Base-by-base conservation (phyloP, 2,329 filamentous ascomycete genomes). In the Clonostachys sp. region DNA sequence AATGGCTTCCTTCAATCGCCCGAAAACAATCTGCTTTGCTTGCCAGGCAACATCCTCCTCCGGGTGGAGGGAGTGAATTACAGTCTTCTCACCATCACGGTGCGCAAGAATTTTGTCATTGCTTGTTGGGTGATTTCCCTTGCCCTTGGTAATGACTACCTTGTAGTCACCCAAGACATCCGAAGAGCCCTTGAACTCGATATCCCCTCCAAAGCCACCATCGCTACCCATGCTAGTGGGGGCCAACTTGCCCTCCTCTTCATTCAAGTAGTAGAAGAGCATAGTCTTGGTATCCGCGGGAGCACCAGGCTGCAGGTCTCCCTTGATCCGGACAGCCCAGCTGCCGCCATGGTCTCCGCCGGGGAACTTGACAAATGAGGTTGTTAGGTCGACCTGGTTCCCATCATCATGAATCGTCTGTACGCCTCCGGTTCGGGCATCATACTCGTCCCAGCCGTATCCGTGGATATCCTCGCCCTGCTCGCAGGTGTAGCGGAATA, bases 371-470 rank as follows among this genome's bases (percentile, higher is more conserved):
- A 96, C 83, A 67, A 97, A 96, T 45, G 89, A 88, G 41, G 92
- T 96, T 9, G 88, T 95, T 52, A 99, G 80, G 68, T 97, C 91
- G 55, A 99, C 79, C 48, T 80, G 81, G 68, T 99, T 99, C 44
- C 81, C 86, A 46, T 85, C 84, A 65, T 99, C 94, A 61, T 95
- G 90, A 50, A 99, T 92, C 1, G 87, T 88, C 68, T 99, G 90
- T 18, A 88, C 77, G 48, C 94, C 94, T 52, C 94, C 94, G 48
- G 78, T 86, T 49, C 94, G 80, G 18, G 91, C 85, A 67, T 99
- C 94, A 65, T 95, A 99, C 64, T 95, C 89, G 59, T 97, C 91
- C 94, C 94, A 99, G 52, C 94, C 94, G 65, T 99, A 99, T 48
- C 92, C 92, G 43, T 83, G 87, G 79, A 99, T 95, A 54, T 87